phyloP scores from a whole-genome alignment of 2,329 filamentous ascomycete species.

The Colletotrichum eleusines region DNA sequence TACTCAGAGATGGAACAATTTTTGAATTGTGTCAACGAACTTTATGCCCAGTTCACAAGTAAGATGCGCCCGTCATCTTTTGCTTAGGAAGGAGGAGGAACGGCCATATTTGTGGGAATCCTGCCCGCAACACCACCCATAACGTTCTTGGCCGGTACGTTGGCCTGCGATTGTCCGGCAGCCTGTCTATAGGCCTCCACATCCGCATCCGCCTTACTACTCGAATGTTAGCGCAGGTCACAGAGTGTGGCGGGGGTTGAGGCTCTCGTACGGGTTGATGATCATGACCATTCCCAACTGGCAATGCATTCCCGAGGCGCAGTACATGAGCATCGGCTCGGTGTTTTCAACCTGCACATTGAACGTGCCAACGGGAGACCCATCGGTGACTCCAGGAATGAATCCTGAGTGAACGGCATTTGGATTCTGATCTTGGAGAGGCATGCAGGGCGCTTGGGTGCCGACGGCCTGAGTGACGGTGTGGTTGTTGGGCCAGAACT shows the following conservation, averaged over 20 bases:
- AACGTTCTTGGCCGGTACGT: constrained; percentile 37
- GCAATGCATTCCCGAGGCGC: constrained; percentile 61
- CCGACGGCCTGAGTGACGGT: constrained; percentile 57
- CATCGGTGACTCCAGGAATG: constrained; percentile 53
- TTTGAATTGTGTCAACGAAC: background rate
- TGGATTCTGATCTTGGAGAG: constrained; percentile 50
- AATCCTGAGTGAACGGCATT: constrained; percentile 55
- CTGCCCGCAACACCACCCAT: constrained; percentile 21
- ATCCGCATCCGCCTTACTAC: constrained; percentile 33
- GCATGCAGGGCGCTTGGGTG: constrained; percentile 59
- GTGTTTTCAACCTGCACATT: constrained; percentile 59
- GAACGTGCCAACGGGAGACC: constrained; percentile 58
- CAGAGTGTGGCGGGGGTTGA: background rate
- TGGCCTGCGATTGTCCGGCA: constrained; percentile 15
- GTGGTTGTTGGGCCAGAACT: constrained; percentile 58
- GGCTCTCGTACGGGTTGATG: constrained; percentile 58
- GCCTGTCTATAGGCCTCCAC: constrained; percentile 29
- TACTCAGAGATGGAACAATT: background rate
- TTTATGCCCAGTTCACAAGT: background rate
- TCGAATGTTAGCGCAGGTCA: background rate
- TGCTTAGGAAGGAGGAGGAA: constrained; percentile 9
- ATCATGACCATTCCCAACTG: constrained; percentile 64
- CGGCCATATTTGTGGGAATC: constrained; percentile 25
- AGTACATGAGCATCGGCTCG: constrained; percentile 64
- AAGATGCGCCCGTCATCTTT: background rate